Evolutionary conservation across 345 rosid species (phyloP).

Genomic region (Eucalyptus albens): DNA sequence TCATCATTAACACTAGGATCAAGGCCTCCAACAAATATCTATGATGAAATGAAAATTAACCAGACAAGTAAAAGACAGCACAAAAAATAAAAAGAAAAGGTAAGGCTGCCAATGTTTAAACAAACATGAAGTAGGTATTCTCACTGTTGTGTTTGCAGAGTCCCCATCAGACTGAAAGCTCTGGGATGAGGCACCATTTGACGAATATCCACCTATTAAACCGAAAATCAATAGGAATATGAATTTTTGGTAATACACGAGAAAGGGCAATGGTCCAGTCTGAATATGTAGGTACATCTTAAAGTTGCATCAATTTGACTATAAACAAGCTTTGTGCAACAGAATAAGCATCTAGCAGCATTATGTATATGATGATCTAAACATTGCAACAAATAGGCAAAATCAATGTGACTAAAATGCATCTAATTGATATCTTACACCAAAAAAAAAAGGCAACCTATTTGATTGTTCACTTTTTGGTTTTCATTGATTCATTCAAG

Average conservation of each 20-base stretch:
- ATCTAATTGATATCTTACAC: not conserved
- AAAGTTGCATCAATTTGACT: not conserved
- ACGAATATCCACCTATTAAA: conserved; percentile 46
- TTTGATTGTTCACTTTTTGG: not conserved
- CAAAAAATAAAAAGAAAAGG: not conserved
- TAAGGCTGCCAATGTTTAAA: not conserved
- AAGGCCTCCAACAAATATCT: conserved; percentile 99
- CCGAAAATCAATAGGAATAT: not conserved
- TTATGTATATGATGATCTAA: not conserved
- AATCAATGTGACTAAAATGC: not conserved
- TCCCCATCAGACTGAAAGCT: conserved; percentile 56
- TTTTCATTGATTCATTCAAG: not conserved
- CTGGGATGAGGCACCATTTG: conserved; percentile 45
- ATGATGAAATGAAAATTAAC: conserved; percentile 10
- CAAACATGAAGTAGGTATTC: conserved; percentile 3
- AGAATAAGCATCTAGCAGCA: not conserved
- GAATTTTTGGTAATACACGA: not conserved
- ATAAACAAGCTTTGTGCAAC: not conserved
- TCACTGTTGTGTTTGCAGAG: conserved; percentile 79
- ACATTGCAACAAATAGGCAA: not conserved
- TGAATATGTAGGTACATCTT: not conserved
- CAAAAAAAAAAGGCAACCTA: not conserved
- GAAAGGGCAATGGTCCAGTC: too few species aligned
- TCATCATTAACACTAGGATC: conserved; percentile 80
- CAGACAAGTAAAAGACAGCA: not conserved